Base-by-base conservation (phyloP, 179 eudicot genomes). In the Corrigiola litoralis region DNA sequence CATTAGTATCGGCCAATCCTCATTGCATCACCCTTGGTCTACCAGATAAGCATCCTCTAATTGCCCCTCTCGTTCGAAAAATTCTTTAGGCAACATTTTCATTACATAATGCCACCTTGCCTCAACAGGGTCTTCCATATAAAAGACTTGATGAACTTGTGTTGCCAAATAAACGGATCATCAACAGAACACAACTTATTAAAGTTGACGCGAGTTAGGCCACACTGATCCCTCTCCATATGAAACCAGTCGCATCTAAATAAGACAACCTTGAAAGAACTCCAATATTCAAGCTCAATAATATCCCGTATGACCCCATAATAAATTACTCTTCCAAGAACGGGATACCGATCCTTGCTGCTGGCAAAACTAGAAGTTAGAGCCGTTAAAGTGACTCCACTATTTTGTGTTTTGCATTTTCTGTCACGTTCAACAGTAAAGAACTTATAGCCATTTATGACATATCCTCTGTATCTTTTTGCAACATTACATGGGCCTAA, bases 371-470 rank as follows among this genome's bases (percentile, higher is more conserved):
- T 61, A 27, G 33, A 23, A 38, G 61, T 61, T 21, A 40, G 8
- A 6, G 73, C 53, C 0, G 10, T n/a, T 3, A 69, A 2, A 6
- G 47, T 27, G 8, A 69, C 73, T 12, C 73, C 73, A 31, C 50
- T 58, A 49, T 68, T 68, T 4, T 50, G 61, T 4, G 66, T 69
- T 27, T 50, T 60, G 11, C 46, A 50, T 51, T 41, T 37, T 0
- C 6, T 41, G 32, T 69, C 55, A 29, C 38, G 61, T 23, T 45
- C 20, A 41, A 41, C 61, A 3, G 61, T 69, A 37, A 21, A 41
- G n/a, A 61, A 56, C 0, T 12, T 2, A 7, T 45, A 65, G 0
- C 58, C 60, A 24, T 69, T 69, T 0, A 18, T 54, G n/a, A 41
- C 32, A 44, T 31, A 69, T 2, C 67, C 67, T 4, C 4, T 28